A percentile compares a stretch with the other conserved stretches of the same genome.
Conservation (phyloP, 1,284 basidiomycete genomes). For the Heterobasidion parviporum region DNA sequence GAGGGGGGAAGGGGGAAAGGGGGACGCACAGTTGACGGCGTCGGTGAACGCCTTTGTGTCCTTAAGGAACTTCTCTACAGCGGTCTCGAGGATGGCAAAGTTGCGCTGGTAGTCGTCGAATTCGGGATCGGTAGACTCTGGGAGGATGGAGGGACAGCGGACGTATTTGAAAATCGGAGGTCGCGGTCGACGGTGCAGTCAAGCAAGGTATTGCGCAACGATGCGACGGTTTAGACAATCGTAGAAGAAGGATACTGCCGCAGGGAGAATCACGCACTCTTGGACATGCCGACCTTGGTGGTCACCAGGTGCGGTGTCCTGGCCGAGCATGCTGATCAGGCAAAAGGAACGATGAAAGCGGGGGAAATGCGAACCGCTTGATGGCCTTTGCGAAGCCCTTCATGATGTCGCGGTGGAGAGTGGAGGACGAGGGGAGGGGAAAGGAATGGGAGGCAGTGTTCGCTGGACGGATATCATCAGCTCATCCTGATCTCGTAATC, state of each 20-base stretch:
- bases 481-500: not conserved
- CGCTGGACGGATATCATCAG: not conserved
- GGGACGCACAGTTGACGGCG: constrained; percentile 59
- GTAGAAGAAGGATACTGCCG: not conserved
- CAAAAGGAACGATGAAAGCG: too few species aligned
- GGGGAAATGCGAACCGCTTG: constrained; percentile 46
- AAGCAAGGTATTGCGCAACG: not conserved
- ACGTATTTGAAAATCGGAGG: not conserved
- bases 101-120: constrained; percentile 79
- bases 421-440: not conserved
- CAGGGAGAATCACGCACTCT: constrained; percentile 57
- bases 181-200: too few species aligned
- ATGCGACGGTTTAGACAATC: not conserved
- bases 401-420: constrained; percentile 5
- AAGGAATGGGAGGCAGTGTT: not conserved
- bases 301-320: constrained; percentile 87
- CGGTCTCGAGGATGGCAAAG: constrained; percentile 72
- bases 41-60: constrained; percentile 88
- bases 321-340: not conserved
- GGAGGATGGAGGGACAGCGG: not conserved
- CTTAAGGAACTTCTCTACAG: constrained; percentile 86
- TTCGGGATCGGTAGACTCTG: constrained; percentile 83
- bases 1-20: not conserved
- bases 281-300: constrained; percentile 80
- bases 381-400: constrained; percentile 69